These are phyloP conservation scores for Phialophora verrucosa DNA, from an alignment of 2,329 filamentous ascomycete species.

Conservation along the genomic window DNA sequence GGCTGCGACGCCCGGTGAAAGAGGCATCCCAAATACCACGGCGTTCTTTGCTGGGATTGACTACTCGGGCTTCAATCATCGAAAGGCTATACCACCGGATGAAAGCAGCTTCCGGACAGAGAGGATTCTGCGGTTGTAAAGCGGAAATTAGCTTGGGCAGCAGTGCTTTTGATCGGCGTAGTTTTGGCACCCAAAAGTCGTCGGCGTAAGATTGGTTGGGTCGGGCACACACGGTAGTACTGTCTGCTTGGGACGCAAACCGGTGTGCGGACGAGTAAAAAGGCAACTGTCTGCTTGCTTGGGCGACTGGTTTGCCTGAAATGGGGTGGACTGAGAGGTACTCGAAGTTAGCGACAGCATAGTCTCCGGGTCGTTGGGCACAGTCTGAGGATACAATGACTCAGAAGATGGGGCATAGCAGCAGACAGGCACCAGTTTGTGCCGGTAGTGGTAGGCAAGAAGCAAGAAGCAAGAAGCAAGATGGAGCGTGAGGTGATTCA, in stretches of 20 bases:
- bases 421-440: neutral
- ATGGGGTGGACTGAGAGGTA: neutral
- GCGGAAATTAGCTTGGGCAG: constrained; percentile 26
- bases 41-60: neutral
- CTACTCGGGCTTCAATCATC: neutral
- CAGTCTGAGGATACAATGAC: neutral
- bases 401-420: neutral
- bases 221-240: constrained; percentile 7
- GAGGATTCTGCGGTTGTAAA: constrained; percentile 2
- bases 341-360: neutral
- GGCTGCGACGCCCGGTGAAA: constrained; percentile 11
- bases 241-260: neutral
- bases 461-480: neutral
- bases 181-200: constrained; percentile 14
- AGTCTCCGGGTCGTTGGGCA: neutral
- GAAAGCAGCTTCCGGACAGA: neutral
- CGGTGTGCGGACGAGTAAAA: constrained; percentile 11
- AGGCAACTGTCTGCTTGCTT: constrained; percentile 21
- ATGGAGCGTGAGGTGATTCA: neutral
- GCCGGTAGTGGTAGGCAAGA: neutral
- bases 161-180: constrained; percentile 27
- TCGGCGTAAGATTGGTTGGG: constrained; percentile 22
- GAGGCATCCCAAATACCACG: neutral
- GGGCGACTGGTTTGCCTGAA: neutral
- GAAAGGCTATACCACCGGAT: neutral